phyloP scores from a whole-genome alignment of 2,329 filamentous ascomycete species.

The Cryphonectria parasitica region DNA sequence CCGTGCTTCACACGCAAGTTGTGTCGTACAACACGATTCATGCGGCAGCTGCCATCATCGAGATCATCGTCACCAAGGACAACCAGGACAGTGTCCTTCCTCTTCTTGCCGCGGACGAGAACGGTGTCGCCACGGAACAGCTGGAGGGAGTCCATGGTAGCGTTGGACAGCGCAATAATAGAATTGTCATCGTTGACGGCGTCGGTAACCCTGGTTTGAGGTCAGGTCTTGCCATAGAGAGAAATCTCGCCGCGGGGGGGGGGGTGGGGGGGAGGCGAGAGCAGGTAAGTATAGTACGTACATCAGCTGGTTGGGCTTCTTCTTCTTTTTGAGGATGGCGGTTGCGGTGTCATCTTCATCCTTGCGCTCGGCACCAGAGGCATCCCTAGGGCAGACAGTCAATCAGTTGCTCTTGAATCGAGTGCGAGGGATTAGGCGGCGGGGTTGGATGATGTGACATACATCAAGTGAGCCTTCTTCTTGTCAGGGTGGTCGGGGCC shows the following conservation, averaged over 20 bases:
- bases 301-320: conserved; percentile 99
- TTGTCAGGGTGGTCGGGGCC: conserved; percentile 61
- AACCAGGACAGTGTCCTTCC: conserved; percentile 98
- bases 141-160: conserved; percentile 97
- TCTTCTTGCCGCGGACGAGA: conserved; percentile 98
- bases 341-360: conserved; percentile 91
- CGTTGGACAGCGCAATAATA: conserved; percentile 96
- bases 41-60: conserved; percentile 93
- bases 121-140: conserved; percentile 99
- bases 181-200: conserved; percentile 99
- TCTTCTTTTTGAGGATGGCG: conserved; percentile 99
- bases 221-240: conserved; percentile 30
- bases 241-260: background rate
- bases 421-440: background rate
- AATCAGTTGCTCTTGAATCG: background rate
- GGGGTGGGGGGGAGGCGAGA: too few species aligned
- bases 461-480: conserved; percentile 85
- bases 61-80: conserved; percentile 97
- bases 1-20: conserved; percentile 98
- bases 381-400: conserved; percentile 64
- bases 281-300: conserved; percentile 45
- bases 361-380: conserved; percentile 86
- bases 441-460: conserved; percentile 45
- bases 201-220: conserved; percentile 80
- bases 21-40: conserved; percentile 98